Base-by-base conservation (phyloP, 208 protist species). In the Leishmania gerbilli region DNA sequence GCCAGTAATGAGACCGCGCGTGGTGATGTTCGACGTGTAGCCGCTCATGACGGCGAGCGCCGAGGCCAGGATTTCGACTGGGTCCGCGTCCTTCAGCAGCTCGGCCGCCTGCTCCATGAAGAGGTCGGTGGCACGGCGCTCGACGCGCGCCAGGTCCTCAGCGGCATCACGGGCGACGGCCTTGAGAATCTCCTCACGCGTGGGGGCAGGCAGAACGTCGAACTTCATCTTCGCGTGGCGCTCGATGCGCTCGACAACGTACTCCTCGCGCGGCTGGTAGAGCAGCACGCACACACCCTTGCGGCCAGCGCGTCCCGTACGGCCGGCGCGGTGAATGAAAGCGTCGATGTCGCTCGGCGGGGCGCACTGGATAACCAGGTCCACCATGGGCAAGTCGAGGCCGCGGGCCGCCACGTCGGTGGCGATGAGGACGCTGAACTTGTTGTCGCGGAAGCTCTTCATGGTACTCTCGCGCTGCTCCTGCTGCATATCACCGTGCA, bases 291-390 rank as follows among this genome's bases (percentile, higher is more conserved):
- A 98, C 21, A 98, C 93, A 65, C 95, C 95, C 68, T 94, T 95
- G 42, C 95, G 89, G 31, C 95, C 95, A 27, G 98, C 99, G 75
- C 99, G 92, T 31, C 98, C 99, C 0, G 99, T 99, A 81, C 99
- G 88, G 21, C 99, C 99, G 56, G 95, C 95, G 55, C 99, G 92
- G 90, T 99, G 99, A 69, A 99, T 96, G 84, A 99, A 99, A 74
- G 92, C 91, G 79, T 99, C 98, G 71, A 97, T 95, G 71, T 98
- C 94, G 31, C 79, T 83, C 47, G 95, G 95, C 21, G 93, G 92
- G 0, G 90, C 92, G 65, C 92, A 96, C 79, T 98, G 92, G 68
- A 98, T 97, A 21, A 98, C 95, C 34, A 98, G 86, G 78, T 98
- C 95, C 31, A 98, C 93, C 92, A 96, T 95, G 7, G 92, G 92